Conservation (phyloP, 371 early-diverging fungal species). For the Mucor indicus region DNA sequence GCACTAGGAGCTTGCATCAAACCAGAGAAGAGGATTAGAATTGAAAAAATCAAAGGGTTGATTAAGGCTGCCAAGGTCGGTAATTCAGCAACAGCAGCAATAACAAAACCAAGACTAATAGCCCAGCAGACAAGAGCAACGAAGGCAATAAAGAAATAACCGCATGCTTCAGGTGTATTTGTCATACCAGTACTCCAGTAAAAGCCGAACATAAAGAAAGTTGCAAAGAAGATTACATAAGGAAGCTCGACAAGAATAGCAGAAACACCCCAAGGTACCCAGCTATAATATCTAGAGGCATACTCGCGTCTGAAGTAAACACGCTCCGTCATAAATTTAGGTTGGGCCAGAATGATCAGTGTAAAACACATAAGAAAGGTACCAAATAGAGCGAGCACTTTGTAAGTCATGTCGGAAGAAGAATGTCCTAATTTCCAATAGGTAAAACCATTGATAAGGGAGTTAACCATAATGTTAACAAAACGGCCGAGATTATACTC, state of each 20-base stretch:
- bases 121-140: constrained; percentile 54
- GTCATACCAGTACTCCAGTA: constrained; percentile 66
- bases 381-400: constrained; percentile 65
- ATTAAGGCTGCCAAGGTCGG: constrained; percentile 57
- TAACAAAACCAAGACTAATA: constrained; percentile 58
- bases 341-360: constrained; percentile 25
- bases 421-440: constrained; percentile 53
- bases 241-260: constrained; percentile 52
- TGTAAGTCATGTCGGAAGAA: constrained; percentile 56
- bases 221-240: constrained; percentile 41
- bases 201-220: constrained; percentile 50
- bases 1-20: constrained; percentile 50
- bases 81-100: constrained; percentile 62
- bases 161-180: constrained; percentile 35
- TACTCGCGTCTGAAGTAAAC: constrained; percentile 62
- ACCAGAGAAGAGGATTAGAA: constrained; percentile 63
- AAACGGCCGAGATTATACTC: constrained; percentile 58
- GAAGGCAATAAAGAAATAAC: constrained; percentile 56
- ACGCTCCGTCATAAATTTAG: constrained; percentile 62
- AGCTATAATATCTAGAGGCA: constrained; percentile 63
- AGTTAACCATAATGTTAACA: constrained; percentile 35
- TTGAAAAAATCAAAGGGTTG: constrained; percentile 57
- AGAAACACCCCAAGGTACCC: constrained; percentile 53
- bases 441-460: constrained; percentile 48
- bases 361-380: constrained; percentile 52